Conservation (phyloP, 176 grass and related monocot genomes). For the Aegilops tauschii region DNA sequence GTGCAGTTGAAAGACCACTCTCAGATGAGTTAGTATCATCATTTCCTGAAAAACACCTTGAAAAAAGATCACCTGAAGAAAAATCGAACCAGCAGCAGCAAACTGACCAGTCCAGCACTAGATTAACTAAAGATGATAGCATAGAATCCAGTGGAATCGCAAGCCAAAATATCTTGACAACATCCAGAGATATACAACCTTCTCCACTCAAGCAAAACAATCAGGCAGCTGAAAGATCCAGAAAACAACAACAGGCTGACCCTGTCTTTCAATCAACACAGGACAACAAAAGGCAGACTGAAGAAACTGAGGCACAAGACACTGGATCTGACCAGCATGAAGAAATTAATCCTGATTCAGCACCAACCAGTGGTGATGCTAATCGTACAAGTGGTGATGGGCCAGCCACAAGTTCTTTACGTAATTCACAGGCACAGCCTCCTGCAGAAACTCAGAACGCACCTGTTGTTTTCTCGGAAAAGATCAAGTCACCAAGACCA, state of each 20-base stretch:
- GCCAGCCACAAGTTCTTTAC: background rate
- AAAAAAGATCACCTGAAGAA: slow-evolving; percentile 4
- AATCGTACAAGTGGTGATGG: background rate
- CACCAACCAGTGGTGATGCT: background rate
- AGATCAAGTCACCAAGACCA: background rate
- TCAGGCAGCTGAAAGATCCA: background rate
- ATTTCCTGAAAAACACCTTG: background rate
- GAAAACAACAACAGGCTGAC: background rate
- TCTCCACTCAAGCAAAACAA: background rate
- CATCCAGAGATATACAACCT: background rate
- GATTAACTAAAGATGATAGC: slow-evolving; percentile 7
- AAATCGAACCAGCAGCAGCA: slow-evolving; percentile 1
- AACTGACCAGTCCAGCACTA: background rate
- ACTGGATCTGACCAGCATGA: slow-evolving; percentile 16
- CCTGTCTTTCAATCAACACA: background rate
- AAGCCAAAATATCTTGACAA: background rate
- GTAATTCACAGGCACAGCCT: background rate
- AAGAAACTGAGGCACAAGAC: slow-evolving; percentile 6
- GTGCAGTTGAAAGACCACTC: background rate
- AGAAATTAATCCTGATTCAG: background rate
- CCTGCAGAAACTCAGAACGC: background rate
- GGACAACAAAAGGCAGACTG: background rate
- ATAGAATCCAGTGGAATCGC: background rate
- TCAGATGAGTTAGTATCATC: background rate
- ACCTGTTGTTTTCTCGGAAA: background rate